Percentiles rank a stretch among this genome's conserved stretches.
These are phyloP conservation scores for Penstemon barbatus DNA, from an alignment of 257 asterid genomes.

Conservation along the genomic window DNA sequence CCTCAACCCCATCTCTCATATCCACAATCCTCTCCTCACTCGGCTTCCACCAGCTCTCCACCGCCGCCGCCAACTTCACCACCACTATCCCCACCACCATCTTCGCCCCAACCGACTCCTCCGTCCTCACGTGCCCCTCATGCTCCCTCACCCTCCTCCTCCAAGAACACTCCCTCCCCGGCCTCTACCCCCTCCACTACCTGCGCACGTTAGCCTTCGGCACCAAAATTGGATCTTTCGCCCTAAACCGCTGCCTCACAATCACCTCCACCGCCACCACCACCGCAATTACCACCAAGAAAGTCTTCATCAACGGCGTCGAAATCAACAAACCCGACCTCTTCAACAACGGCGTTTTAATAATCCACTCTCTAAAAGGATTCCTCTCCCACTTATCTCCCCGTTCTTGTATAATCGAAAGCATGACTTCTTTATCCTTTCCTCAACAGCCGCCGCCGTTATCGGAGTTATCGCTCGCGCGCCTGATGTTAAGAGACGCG, in stretches of 20 bases:
- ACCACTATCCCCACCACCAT: conserved; percentile 56
- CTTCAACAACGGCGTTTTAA: conserved; percentile 61
- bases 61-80: conserved; percentile 39
- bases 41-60: conserved; percentile 56
- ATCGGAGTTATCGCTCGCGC: conserved; percentile 40
- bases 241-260: conserved; percentile 68
- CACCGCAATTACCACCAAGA: conserved; percentile 21
- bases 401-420: conserved; percentile 61
- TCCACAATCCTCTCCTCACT: conserved; percentile 52
- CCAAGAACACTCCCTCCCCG: conserved; percentile 65
- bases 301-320: conserved; percentile 66
- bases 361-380: conserved; percentile 68
- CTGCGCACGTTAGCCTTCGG: conserved; percentile 63
- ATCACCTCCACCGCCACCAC: conserved; percentile 48
- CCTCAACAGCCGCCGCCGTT: conserved; percentile 46
- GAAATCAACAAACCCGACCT: conserved; percentile 60
- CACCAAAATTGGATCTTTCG: conserved; percentile 58
- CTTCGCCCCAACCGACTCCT: conserved; percentile 66
- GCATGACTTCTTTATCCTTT: conserved; percentile 52
- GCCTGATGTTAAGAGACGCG: conserved; percentile 55
- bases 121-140: conserved; percentile 71
- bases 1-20: conserved; percentile 23
- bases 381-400: conserved; percentile 67
- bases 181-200: conserved; percentile 64
- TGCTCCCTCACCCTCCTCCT: conserved; percentile 70